Base-by-base conservation (phyloP, 2,329 filamentous ascomycete genomes). In the Xylogone sp. region DNA sequence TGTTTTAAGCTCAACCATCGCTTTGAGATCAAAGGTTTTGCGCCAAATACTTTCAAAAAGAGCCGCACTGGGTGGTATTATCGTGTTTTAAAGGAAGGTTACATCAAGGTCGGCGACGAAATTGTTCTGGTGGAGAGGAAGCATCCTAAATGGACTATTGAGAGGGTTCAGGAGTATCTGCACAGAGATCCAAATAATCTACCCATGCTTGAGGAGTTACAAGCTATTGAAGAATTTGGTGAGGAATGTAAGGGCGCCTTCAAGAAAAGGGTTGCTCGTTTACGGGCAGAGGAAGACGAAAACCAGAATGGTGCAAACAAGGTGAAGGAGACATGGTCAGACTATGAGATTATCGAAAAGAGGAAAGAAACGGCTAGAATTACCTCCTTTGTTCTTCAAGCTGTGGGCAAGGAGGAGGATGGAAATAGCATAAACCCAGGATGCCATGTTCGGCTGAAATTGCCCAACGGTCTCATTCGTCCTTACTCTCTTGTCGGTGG, bases 1-100 rank as follows among this genome's bases (percentile, higher is more conserved):
- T 87, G 84, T 68, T 87, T 79, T 69, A 87, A 87, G 62, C 74
- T 87, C 8, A 87, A 87, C 62, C 83, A 86, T 59, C 80, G 83
- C 1, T 87, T 87, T 64, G 73, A 77, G 29, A 68, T 84, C 9
- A 81, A 80, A 59, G 78, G 83, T 54, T 85, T 87, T 65, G 79
- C 83, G 3, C 77, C 77, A 1, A 70, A 74, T 19, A 79, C 81
- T 0, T 83, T 79, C 66, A 72, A 75, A 54, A 70, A 70, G 2
- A 78, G 78, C 52, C 75, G 83, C 1, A 86, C 82, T 0, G 84
- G 84, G 0, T 87, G 83, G 83, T 80, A 86, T 62, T 86, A 86
- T 57, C 76, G 83, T 2, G 78, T 87, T 1, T 61, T 86, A 16
- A 68, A 70, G 2, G 73, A 78, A 27, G 84, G 84, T 0, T 68